Evolutionary conservation across 2,329 filamentous ascomycete genomes (phyloP), one percentile per base, ranked within the genome.

Genomic region (Cryoendolithus antarcticus): DNA sequence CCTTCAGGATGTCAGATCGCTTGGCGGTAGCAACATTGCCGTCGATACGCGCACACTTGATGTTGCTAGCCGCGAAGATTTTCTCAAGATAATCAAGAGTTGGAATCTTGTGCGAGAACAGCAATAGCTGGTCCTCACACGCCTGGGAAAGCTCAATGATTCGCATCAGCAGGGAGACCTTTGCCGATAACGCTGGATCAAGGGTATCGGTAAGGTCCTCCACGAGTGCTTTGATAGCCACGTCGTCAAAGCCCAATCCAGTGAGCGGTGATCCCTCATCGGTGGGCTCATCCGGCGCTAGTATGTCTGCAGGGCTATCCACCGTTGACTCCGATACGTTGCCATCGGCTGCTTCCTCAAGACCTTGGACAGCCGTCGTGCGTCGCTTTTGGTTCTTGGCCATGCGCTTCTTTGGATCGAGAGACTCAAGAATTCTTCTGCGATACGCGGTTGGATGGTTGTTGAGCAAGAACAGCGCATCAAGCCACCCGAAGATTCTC

Each of bases 101-200:
- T 0, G 65, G 62, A 8, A 86, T 65, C 9, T 77, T 82, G 39
- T 86, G 80, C 0, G 81, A 83, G 52, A 95, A 95, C 0, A 94
- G 64, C 1, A 95, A 67, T 1, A 86, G 72, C 52, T 86, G 86
- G 57, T 95, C 88, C 1, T 70, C 68, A 0, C 67, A 60, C 1
- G 56, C 55, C 30, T 70, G 71, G 5, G 80, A 79, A 45, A 80
- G 70, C 13, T 79, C 65, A 0, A 94, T 58, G 36, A 95, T 89
- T 34, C 70, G 61, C 32, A 75, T 61, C n/a, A 93, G 62, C 4
- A 88, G 63, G 9, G 65, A 51, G 5, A 80, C 72, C 53, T 91
- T 89, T 53, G 77, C 70, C 1, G 86, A 93, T 9, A 78, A 58
- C 0, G 56, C 48, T 2, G 71, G 53, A 3, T 70, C 63, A 9